Conservation (phyloP, 2,329 filamentous ascomycete species). For the Fusarium mangiferae region DNA sequence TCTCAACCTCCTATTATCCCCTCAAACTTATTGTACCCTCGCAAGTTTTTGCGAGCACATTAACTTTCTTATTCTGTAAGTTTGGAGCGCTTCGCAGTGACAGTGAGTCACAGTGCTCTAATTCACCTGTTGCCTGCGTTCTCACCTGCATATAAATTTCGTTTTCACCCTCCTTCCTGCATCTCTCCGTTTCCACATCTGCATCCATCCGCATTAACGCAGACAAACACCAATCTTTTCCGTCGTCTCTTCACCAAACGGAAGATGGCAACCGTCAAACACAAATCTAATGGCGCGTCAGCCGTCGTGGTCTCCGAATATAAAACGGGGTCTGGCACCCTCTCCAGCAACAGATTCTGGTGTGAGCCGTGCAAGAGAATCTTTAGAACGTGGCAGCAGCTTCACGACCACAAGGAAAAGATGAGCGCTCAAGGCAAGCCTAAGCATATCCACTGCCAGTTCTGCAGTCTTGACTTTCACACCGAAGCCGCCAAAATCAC, state of each 20-base stretch:
- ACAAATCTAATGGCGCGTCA: not conserved
- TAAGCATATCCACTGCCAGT: conserved; percentile 51
- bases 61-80: not conserved
- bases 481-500: conserved; percentile 45
- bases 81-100: not conserved
- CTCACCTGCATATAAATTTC: not conserved
- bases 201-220: not conserved
- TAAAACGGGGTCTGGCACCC: conserved; percentile 28
- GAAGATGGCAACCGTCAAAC: not conserved
- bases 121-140: not conserved
- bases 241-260: not conserved
- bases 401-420: conserved; percentile 47
- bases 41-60: not conserved
- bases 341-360: conserved; percentile 25
- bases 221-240: not conserved
- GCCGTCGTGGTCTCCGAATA: not conserved
- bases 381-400: conserved; percentile 41
- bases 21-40: not conserved
- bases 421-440: conserved; percentile 38
- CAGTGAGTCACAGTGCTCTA: not conserved
- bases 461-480: conserved; percentile 52
- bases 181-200: not conserved
- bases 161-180: not conserved
- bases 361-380: conserved; percentile 46
- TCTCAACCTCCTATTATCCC: not conserved